A percentile compares a stretch with the other conserved stretches of the same genome.
Conservation (phyloP, 106 monocot genomes). For the Cymbidium sinense region DNA sequence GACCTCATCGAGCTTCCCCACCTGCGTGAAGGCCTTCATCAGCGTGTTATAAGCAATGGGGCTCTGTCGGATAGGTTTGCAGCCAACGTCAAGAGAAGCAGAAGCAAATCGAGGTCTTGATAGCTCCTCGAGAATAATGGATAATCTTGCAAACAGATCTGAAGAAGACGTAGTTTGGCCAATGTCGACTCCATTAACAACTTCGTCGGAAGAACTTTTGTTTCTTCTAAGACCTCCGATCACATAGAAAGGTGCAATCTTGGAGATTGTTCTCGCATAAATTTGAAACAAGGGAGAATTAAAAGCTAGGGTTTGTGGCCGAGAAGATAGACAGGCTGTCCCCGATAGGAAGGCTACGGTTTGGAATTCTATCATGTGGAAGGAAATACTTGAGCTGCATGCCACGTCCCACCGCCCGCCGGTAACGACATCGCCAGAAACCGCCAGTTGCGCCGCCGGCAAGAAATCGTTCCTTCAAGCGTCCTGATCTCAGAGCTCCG, state of each 20-base stretch:
- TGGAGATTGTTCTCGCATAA: background rate
- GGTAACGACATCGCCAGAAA: too few relatives aligned
- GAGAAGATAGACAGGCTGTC: background rate
- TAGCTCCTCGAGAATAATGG: background rate
- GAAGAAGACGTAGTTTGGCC: background rate
- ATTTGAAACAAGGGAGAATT: background rate
- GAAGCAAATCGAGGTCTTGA: background rate
- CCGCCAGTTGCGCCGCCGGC: too few relatives aligned
- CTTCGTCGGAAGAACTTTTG: background rate
- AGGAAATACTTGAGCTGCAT: background rate
- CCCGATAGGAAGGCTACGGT: background rate
- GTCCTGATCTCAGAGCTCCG: too few relatives aligned
- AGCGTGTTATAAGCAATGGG: conserved; percentile 30
- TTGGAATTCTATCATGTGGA: conserved; percentile 1
- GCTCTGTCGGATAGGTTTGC: background rate
- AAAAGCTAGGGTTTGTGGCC: background rate
- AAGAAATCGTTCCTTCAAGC: too few relatives aligned
- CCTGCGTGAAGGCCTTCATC: conserved; percentile 28
- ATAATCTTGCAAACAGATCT: background rate
- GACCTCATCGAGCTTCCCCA: conserved; percentile 24
- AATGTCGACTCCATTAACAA: too few relatives aligned
- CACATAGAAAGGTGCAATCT: background rate
- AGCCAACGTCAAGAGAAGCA: background rate
- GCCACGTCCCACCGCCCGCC: too few relatives aligned
- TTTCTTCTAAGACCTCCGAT: background rate